Evolutionary conservation across 2,329 filamentous ascomycete genomes (phyloP).

Genomic region (Ceratocystis colombiana): DNA sequence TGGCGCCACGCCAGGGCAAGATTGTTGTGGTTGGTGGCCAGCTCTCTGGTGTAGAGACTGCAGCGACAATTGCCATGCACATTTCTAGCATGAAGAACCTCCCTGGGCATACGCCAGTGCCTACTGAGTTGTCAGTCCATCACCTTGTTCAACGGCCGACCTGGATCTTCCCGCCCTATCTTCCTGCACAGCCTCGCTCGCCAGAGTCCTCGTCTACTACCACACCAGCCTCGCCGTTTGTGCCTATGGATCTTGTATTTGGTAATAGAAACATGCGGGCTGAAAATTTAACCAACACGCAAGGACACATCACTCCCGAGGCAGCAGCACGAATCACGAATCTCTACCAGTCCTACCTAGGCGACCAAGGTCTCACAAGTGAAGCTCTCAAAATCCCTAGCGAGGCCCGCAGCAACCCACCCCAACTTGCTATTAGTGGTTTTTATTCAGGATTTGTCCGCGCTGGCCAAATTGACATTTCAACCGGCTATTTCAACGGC

Average conservation of each 20-base stretch:
- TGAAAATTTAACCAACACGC: constrained; percentile 44
- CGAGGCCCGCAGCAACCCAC: constrained; percentile 41
- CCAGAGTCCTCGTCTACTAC: neutral
- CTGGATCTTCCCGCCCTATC: constrained; percentile 58
- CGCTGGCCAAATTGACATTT: constrained; percentile 47
- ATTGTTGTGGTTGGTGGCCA: constrained; percentile 69
- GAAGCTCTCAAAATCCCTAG: constrained; percentile 32
- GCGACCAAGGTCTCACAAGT: constrained; percentile 42
- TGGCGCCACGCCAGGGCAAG: constrained; percentile 41
- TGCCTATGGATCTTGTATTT: constrained; percentile 62
- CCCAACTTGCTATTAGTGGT: constrained; percentile 60
- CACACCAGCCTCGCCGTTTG: constrained; percentile 39
- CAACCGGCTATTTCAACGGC: constrained; percentile 37
- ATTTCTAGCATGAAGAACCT: constrained; percentile 54
- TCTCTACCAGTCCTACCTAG: constrained; percentile 30
- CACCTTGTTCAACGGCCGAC: constrained; percentile 60
- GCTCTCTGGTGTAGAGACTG: constrained; percentile 72
- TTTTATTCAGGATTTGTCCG: constrained; percentile 66
- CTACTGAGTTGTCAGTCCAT: constrained; percentile 49
- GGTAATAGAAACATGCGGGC: constrained; percentile 59
- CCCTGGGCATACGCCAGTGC: constrained; percentile 33
- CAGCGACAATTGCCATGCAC: constrained; percentile 60
- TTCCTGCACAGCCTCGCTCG: constrained; percentile 34
- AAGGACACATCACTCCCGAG: constrained; percentile 48
- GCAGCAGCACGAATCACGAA: constrained; percentile 42